Base-by-base conservation (phyloP, 2,329 filamentous ascomycete genomes). In the Fusarium caatingaense region DNA sequence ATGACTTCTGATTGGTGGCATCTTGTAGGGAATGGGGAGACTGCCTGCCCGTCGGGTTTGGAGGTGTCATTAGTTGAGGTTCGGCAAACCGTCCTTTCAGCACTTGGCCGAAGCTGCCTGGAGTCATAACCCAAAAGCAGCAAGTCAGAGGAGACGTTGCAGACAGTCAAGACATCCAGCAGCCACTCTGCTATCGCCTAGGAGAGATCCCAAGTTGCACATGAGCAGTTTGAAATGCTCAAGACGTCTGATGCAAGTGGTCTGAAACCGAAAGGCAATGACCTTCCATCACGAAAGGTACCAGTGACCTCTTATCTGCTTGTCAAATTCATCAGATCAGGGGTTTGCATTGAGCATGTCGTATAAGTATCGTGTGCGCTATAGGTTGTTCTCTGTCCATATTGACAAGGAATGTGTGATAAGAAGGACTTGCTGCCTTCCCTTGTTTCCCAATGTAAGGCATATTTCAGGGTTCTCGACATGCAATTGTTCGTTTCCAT, bases 1-100 rank as follows among this genome's bases (percentile, higher is more conserved):
- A 13, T 45, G 45, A 53, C 50, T 21, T 48, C 40, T 68, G 68
- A 65, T 68, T 68, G 54, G 61, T 49, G 62, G 27, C 37, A 53
- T 56, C 45, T 34, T n/a, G 25, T 23, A 34, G 32, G 21, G 44
- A 49, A 61, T 25, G 25, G 42, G 12, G 21, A 28, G 37, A 30
- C 25, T 50, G 20, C 47, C 49, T 66, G 27, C 48, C 41, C 15
- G 41, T 47, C 28, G 44, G 46, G 34, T 18, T 41, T 28, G 47
- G 46, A 49, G 54, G 28, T 56, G 50, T 25, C 37, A 69, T 65
- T 49, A 64, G 53, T 50, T n/a, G 23, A 54, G 20, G 23, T 59
- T 64, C 42, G 59, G 60, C 37, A 25, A 64, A 64, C 44, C 28
- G 18, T n/a, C 6, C 34, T 16, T 41, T 18, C 34, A 53, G 34